Conservation (phyloP, 129 eudicot species). For the Escallonia herrerae region DNA sequence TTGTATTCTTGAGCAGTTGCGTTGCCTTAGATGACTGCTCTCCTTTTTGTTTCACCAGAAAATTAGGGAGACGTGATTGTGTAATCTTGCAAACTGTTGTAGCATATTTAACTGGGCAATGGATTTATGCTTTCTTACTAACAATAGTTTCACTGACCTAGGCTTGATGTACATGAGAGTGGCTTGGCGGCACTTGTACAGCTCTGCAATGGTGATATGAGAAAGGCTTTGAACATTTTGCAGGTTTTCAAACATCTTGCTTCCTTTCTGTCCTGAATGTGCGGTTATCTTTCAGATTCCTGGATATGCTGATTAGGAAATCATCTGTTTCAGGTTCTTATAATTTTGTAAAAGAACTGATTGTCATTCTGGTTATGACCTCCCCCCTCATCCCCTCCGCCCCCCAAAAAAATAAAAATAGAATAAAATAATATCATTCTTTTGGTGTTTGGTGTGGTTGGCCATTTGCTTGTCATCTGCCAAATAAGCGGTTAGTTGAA, state of each 20-base stretch:
- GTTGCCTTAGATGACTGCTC: not conserved
- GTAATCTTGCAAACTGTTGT: not conserved
- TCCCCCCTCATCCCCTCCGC: no score
- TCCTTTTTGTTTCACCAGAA: not conserved
- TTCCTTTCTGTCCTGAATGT: not conserved
- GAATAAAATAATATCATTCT: no score
- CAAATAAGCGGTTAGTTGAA: no score
- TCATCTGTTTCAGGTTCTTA: not conserved
- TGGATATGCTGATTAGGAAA: not conserved
- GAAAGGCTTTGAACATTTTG: slow-evolving; percentile 94
- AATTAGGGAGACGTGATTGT: not conserved
- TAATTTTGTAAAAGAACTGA: not conserved
- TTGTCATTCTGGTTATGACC: no score
- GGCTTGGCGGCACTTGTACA: slow-evolving; percentile 90
- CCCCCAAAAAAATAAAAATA: no score
- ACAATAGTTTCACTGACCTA: slow-evolving; percentile 17
- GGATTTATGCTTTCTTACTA: slow-evolving; percentile 6
- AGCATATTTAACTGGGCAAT: not conserved
- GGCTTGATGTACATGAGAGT: slow-evolving; percentile 85
- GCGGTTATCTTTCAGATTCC: not conserved
- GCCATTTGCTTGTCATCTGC: no score
- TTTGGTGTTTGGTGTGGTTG: no score
- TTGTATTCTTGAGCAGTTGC: no score
- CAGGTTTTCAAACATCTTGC: slow-evolving; percentile 44
- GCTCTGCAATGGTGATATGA: slow-evolving; percentile 96